Base-by-base conservation (phyloP, 2,329 filamentous ascomycete species). In the Penicillium sp. region DNA sequence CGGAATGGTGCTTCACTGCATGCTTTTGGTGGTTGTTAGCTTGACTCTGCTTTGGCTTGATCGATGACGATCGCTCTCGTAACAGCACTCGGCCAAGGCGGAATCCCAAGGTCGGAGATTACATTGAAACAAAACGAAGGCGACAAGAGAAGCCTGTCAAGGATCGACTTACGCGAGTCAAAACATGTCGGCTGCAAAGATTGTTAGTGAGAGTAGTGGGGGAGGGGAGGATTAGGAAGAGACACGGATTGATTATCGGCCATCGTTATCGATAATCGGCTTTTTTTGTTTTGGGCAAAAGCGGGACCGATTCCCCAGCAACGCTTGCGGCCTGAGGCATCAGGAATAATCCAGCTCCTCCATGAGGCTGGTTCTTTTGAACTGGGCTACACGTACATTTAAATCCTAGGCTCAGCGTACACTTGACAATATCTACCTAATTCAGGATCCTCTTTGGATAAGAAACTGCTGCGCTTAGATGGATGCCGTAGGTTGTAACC, bases 261-360 rank as follows among this genome's bases (percentile, higher is more conserved):
- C 43, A 7, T 60, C 60, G 61, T 69, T 68, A 69, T 69, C 65
- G 65, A 66, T 58, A 63, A 51, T 51, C 49, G 33, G 3, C 61
- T 60, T 58, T 52, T 58, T 68, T 67, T 68, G 65, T 64, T 68
- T 68, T 51, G 59, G 56, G 22, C 31, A n/a, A 14, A 24, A 31
- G 22, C 36, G 19, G 50, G 22, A 16, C 37, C n/a, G 66, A 63
- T 65, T 64, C 67, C 67, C 66, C 62, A 61, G 67, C 67, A 69
- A 69, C 67, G 49, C 39, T 35, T 6, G 24, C 13, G 19, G 56
- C 59, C 53, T 60, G 35, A 60, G 58, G 58, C 50, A 56, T 22
- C 10, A n/a, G 22, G 2, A 11, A 16, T 13, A 11, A 16, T 13
- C 22, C 6, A 31, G 31, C 7, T 9, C 7, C 27, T 31, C 9